Conservation (phyloP, 805 yeast genomes). For the Metschnikowia vanudenii region DNA sequence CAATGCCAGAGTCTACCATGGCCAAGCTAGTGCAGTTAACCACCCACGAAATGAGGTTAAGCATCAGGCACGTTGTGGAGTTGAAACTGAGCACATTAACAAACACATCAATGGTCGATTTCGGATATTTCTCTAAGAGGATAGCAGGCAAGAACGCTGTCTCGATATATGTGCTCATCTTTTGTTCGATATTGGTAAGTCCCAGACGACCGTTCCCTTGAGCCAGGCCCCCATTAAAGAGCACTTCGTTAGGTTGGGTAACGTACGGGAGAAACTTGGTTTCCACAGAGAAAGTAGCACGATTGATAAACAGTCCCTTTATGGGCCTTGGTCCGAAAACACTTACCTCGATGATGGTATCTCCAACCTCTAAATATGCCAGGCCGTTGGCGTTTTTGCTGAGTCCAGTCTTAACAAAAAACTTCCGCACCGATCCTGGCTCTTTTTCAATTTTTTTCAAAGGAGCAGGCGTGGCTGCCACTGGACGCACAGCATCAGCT, state of each 20-base stretch:
- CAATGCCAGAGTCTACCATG: slow-evolving; percentile 80
- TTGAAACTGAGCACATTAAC: slow-evolving; percentile 59
- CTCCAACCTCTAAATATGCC: slow-evolving; percentile 68
- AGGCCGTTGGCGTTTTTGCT: slow-evolving; percentile 80
- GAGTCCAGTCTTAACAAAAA: slow-evolving; percentile 63
- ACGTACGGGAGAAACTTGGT: slow-evolving; percentile 53
- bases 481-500: slow-evolving; percentile 49
- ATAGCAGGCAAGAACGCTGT: slow-evolving; percentile 53
- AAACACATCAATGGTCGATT: slow-evolving; percentile 80
- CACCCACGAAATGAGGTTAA: slow-evolving; percentile 49
- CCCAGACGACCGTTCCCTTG: slow-evolving; percentile 33
- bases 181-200: slow-evolving; percentile 41
- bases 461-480: slow-evolving; percentile 4
- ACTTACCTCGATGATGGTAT: slow-evolving; percentile 61
- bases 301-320: slow-evolving; percentile 65
- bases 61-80: slow-evolving; percentile 26
- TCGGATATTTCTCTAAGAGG: slow-evolving; percentile 74
- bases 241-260: slow-evolving; percentile 37
- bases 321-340: slow-evolving; percentile 90
- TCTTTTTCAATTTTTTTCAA: slow-evolving; percentile 2
- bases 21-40: slow-evolving; percentile 71
- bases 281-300: slow-evolving; percentile 64
- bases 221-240: slow-evolving; percentile 25
- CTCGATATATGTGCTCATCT: slow-evolving; percentile 51
- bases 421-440: slow-evolving; percentile 20